Percentiles rank a stretch among this genome's conserved stretches.
These are phyloP conservation scores for Monilinia aucupariae DNA, from an alignment of 2,329 filamentous ascomycete species.

Conservation along the genomic window DNA sequence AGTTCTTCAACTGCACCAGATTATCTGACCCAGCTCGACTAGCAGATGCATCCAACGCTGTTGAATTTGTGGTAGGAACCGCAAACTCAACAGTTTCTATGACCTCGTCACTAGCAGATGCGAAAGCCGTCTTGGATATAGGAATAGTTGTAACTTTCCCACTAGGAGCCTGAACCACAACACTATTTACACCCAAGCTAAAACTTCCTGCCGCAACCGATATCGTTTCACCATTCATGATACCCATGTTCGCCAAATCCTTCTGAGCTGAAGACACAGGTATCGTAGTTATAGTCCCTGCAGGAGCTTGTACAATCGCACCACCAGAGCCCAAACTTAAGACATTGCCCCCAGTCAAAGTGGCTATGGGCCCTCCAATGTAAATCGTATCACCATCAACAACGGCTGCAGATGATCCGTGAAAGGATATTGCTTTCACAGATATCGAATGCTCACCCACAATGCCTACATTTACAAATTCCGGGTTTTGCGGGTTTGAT, in stretches of 20 bases:
- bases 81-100: neutral
- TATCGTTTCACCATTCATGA: slow-evolving; percentile 14
- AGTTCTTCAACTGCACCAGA: neutral
- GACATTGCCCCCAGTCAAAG: slow-evolving; percentile 16
- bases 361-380: slow-evolving; percentile 16
- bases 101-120: neutral
- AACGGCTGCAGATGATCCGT: slow-evolving; percentile 3
- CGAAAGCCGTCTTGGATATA: neutral
- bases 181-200: slow-evolving; percentile 8
- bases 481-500: neutral
- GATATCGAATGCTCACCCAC: neutral
- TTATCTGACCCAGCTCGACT: neutral
- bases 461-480: neutral
- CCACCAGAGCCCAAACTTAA: slow-evolving; percentile 18
- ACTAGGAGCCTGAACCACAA: slow-evolving; percentile 21
- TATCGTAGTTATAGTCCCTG: slow-evolving; percentile 18
- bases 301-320: slow-evolving; percentile 18
- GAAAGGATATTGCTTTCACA: neutral
- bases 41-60: neutral
- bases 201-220: slow-evolving; percentile 12
- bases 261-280: neutral
- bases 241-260: neutral
- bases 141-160: slow-evolving; percentile 15
- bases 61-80: neutral
- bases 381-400: slow-evolving; percentile 17